Evolutionary conservation across 78 protist species (phyloP), one percentile per base, ranked within the genome.

Genomic region (Chrysochromulina parva): DNA sequence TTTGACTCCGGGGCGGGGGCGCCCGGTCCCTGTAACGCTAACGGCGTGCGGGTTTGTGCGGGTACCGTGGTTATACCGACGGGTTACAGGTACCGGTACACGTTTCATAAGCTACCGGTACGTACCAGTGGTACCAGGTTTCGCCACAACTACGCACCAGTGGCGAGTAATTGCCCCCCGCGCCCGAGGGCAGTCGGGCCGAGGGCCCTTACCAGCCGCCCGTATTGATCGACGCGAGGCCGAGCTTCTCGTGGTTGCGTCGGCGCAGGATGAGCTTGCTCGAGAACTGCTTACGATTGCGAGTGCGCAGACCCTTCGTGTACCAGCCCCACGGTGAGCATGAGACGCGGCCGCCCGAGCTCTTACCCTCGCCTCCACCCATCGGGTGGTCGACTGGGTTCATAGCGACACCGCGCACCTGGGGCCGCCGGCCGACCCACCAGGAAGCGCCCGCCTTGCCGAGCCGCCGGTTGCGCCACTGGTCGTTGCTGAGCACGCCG

Each of bases 361-460:
- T n/a, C 55, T n/a, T 62, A 6, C 89, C 67, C 89, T 26, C 89
- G 55, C 73, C 78, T 0, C 94, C 94, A 48, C 94, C 94, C 20
- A 67, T 62, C 60, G 94, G 94, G 80, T 93, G 94, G 47, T 93
- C 94, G 53, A 93, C 92, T 20, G 94, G 93, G 73, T 93, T 93
- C 88, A 62, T 93, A 38, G 89, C 89, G n/a, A 89, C 89, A 54
- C 94, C 94, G 17, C 92, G 71, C 67, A 93, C 92, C 9, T 0
- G 0, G 17, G 94, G 94, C 71, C 94, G 74, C 9, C 62, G 69
- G 26, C 91, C 91, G 73, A 28, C 0, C 82, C 85, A 82, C 54
- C 50, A 2, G 17, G 38, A 0, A 13, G 73, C 89, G 67, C 91
- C 91, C 50, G 91, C 91, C 69, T 88, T 88, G 82, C 91, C 91